Evolutionary conservation across 257 asterid species (phyloP), one percentile per base, ranked within the genome.

Genomic region (Linderniella brevidens): DNA sequence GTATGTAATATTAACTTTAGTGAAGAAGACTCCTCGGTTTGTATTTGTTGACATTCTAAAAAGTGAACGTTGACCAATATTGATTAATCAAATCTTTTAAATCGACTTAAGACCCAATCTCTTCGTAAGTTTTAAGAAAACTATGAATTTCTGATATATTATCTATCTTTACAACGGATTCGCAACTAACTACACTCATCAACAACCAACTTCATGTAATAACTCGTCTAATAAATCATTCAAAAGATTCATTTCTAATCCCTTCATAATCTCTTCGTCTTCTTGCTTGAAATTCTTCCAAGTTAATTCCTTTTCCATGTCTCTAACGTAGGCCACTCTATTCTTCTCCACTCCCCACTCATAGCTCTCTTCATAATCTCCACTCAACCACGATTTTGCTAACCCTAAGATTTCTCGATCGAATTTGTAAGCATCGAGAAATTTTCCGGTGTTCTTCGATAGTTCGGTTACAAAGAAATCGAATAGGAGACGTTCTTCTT

Each of bases 211-310:
- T 42, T 7, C 13, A 53, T 48, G 25, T 37, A 75, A 52, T 54
- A 84, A 69, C 51, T 68, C 65, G 49, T 66, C 63, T 20, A 71
- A 55, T 16, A 85, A 41, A 25, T 25, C 8, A 15, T 32, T 25
- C 32, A 25, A 25, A 25, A 25, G 32, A 25, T 6, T 25, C 6
- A 25, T 35, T 65, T 73, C 92, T 62, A 84, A 49, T 11, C 62
- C 68, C 51, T 53, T 32, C 8, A 63, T 61, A 35, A 78, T n/a
- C 15, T 71, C 81, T 50, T 76, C 61, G 50, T 58, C 58, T 35
- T 78, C 92, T 48, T 70, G 70, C 10, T 55, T 47, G 44, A 66
- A 74, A 16, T 58, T 63, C 55, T 59, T 60, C 93, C 93, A 78
- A 37, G 56, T 58, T n/a, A 65, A 46, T 35, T 65, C 82, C 50